These are phyloP conservation scores for Setaria viridis DNA, from an alignment of 202 grass and related monocot genomes.

Conservation along the genomic window DNA sequence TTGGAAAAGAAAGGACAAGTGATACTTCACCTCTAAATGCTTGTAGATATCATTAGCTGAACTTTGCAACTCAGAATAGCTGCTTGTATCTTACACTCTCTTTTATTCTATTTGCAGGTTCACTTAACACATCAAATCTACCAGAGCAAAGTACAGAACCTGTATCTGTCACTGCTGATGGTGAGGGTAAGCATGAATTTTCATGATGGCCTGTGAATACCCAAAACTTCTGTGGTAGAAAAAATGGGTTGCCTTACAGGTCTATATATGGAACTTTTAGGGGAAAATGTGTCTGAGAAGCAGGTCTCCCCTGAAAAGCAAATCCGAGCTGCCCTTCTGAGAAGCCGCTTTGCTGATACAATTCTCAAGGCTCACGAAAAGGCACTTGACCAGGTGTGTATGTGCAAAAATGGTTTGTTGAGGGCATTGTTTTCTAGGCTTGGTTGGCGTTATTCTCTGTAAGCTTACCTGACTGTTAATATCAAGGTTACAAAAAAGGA, in stretches of 20 bases:
- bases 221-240: conserved; percentile 37
- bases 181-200: conserved; percentile 81
- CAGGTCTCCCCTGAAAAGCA: conserved; percentile 70
- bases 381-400: conserved; percentile 89
- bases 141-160: conserved; percentile 54
- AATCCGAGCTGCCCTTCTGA: conserved; percentile 82
- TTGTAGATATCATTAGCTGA: conserved; percentile 23
- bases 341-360: conserved; percentile 91
- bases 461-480: conserved; percentile 46
- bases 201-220: conserved; percentile 54
- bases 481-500: conserved; percentile 84
- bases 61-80: conserved; percentile 32
- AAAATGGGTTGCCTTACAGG: conserved; percentile 50
- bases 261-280: conserved; percentile 68
- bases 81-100: conserved; percentile 6
- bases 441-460: conserved; percentile 36
- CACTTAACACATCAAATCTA: conserved; percentile 48
- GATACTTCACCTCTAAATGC: neutral
- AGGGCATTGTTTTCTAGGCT: conserved; percentile 33
- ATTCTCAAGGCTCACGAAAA: conserved; percentile 99
- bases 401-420: conserved; percentile 22
- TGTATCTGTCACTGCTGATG: conserved; percentile 56
- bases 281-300: conserved; percentile 69
- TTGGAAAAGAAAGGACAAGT: conserved; percentile 8
- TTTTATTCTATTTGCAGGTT: conserved; percentile 56